These are phyloP conservation scores for Plasmodium gaboni DNA, from an alignment of 169 alveolate species.

Conservation along the genomic window DNA sequence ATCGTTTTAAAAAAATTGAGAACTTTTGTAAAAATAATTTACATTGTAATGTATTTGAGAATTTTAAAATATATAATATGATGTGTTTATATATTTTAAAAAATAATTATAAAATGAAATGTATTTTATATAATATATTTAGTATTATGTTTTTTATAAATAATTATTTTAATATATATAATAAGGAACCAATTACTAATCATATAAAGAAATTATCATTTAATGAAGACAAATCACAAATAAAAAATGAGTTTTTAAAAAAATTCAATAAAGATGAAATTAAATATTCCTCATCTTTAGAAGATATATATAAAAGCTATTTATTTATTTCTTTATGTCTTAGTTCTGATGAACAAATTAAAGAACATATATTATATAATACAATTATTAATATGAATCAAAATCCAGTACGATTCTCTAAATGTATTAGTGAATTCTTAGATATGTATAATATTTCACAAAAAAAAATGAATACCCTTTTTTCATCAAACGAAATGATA, in stretches of 20 bases:
- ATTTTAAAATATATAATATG: conserved; percentile 53
- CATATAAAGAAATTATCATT: not conserved
- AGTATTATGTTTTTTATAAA: conserved; percentile 45
- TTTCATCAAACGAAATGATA: conserved; percentile 1
- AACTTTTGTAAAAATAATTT: conserved; percentile 47
- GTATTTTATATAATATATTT: conserved; percentile 58
- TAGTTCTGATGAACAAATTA: conserved; percentile 44
- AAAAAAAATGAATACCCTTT: conserved; percentile 37
- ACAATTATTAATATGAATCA: conserved; percentile 53
- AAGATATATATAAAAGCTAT: conserved; percentile 42
- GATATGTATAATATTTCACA: conserved; percentile 40
- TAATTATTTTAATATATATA: conserved; percentile 14
- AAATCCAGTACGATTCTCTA: conserved; percentile 12
- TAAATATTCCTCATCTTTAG: conserved; percentile 23
- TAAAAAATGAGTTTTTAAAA: conserved; percentile 4
- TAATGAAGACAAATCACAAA: not conserved
- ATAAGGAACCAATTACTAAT: not conserved
- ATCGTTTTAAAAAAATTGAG: conserved; percentile 31
- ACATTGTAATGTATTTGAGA: conserved; percentile 34
- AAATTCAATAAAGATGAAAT: conserved; percentile 15
- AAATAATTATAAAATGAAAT: conserved; percentile 67
- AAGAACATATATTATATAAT: conserved; percentile 47
- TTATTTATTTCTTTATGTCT: conserved; percentile 54
- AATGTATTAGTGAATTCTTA: conserved; percentile 51
- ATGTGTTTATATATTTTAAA: conserved; percentile 53